Conservation (phyloP, 768 basidiomycete species). For the Kwoniella mangroviensis region DNA sequence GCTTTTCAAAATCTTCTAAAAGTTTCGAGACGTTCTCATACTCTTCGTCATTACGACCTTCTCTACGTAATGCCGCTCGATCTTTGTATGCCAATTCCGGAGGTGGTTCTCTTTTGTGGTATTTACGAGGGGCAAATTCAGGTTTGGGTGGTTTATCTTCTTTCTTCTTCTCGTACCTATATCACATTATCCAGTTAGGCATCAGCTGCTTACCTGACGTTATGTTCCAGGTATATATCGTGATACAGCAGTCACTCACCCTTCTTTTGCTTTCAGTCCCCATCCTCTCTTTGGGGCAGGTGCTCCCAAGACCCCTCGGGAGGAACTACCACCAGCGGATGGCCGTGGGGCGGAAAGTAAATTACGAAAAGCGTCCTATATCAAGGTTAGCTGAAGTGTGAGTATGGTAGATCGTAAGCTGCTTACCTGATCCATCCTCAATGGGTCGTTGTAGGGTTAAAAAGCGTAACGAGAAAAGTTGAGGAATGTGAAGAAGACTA, state of each 20-base stretch:
- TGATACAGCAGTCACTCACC: conserved; percentile 19
- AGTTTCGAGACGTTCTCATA: conserved; percentile 72
- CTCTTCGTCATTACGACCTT: conserved; percentile 55
- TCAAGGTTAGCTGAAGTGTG: not conserved
- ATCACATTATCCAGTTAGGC: not conserved
- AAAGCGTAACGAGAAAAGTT: not conserved
- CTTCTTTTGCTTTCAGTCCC: conserved; percentile 14
- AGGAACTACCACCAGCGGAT: conserved; percentile 8
- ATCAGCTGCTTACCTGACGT: too few relatives aligned
- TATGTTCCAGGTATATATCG: too few relatives aligned
- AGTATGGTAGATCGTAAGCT: not conserved
- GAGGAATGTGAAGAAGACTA: not conserved
- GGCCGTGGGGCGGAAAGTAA: conserved; percentile 29
- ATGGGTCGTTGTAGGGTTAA: not conserved
- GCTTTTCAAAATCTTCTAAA: conserved; percentile 78
- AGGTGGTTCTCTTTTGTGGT: conserved; percentile 33
- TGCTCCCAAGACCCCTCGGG: conserved; percentile 17
- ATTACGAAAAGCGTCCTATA: conserved; percentile 34
- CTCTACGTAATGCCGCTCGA: conserved; percentile 53
- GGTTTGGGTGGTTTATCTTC: conserved; percentile 28
- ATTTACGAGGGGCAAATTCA: conserved; percentile 46
- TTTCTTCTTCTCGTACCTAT: conserved; percentile 24
- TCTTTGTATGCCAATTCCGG: conserved; percentile 45
- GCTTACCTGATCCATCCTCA: conserved; percentile 26
- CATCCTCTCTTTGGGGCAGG: conserved; percentile 31